Evolutionary conservation across 768 basidiomycete species (phyloP), one percentile per base, ranked within the genome.

Genomic region (Chlorophyllum brunneum): DNA sequence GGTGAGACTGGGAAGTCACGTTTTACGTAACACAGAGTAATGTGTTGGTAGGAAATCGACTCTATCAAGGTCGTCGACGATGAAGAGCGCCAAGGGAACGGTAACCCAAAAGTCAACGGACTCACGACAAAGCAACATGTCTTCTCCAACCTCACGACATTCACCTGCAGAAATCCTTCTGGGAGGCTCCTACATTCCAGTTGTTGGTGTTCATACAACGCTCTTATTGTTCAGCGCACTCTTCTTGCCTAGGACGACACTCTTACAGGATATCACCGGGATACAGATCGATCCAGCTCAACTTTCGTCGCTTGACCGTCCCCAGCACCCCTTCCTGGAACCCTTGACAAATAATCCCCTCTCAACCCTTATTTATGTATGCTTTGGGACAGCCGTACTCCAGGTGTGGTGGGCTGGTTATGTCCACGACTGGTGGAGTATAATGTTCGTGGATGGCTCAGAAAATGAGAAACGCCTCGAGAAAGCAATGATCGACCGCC

Each of bases 391-490:
- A 1, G 58, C 65, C 3, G 53, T 87, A 2, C 61, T 88, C 30
- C 77, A 86, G 59, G 68, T 70, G 8, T 89, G 85, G 83, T 93
- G 89, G 87, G 83, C 78, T 1, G 78, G 78, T 2, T 85, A 80
- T 74, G 61, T 90, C 58, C 71, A 81, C 53, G 61, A 68, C 20
- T 88, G 84, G 86, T 76, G 70, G 63, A 72, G 78, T 11, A 72
- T 73, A 15, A 67, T 70, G 38, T 57, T 64, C 0, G 53, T 72
- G 31, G 64, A 73, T 27, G 75, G 75, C 6, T 65, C 74, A 2
- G 65, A 73, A 30, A 71, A 71, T 11, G 72, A 79, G 55, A 70
- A 68, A 50, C 70, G 64, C 54, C 53, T 75, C n/a, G 71, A 78
- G 37, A 75, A 67, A 54, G 66, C 64, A n/a, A 61, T 62, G 39